A percentile compares a stretch with the other conserved stretches of the same genome.
Evolutionary conservation across 345 rosid genomes (phyloP).

Genomic region (Noccaea bulbosa): DNA sequence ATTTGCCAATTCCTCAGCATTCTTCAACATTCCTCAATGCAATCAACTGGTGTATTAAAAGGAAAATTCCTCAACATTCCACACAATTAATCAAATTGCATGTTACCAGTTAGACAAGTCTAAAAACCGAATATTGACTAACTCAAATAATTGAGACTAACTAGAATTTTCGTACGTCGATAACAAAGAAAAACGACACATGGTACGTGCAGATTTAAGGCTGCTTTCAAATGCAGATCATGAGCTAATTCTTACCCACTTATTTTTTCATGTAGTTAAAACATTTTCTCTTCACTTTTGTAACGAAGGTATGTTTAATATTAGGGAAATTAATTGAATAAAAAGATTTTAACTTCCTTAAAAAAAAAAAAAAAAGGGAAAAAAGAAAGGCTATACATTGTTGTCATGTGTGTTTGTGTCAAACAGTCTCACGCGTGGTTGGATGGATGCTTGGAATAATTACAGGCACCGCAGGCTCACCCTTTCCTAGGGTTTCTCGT

Average conservation of each 20-base stretch:
- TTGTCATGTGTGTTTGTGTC: conserved; percentile 49
- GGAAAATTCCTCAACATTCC: no score
- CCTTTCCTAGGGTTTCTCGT: conserved; percentile 40
- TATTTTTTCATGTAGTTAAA: not conserved
- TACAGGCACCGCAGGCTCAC: conserved; percentile 39
- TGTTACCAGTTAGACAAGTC: no score
- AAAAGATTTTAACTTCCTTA: not conserved
- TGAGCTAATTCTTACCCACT: no score
- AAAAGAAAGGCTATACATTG: conserved; percentile 26
- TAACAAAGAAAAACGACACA: no score
- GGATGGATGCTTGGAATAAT: conserved; percentile 44
- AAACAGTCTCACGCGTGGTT: conserved; percentile 47
- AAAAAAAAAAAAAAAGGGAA: not conserved
- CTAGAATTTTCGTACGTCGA: not conserved
- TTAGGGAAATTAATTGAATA: not conserved
- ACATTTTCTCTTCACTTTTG: not conserved
- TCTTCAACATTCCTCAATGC: no score
- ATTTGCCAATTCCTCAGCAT: no score
- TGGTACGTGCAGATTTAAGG: not conserved
- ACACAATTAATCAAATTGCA: no score
- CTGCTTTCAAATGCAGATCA: not conserved
- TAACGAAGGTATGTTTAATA: not conserved
- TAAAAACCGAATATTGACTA: conserved; percentile 15
- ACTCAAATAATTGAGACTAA: conserved; percentile 26
- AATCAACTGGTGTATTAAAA: no score